phyloP scores from a whole-genome alignment of 371 early-diverging fungal genomes.

The Mucor ambiguus region DNA sequence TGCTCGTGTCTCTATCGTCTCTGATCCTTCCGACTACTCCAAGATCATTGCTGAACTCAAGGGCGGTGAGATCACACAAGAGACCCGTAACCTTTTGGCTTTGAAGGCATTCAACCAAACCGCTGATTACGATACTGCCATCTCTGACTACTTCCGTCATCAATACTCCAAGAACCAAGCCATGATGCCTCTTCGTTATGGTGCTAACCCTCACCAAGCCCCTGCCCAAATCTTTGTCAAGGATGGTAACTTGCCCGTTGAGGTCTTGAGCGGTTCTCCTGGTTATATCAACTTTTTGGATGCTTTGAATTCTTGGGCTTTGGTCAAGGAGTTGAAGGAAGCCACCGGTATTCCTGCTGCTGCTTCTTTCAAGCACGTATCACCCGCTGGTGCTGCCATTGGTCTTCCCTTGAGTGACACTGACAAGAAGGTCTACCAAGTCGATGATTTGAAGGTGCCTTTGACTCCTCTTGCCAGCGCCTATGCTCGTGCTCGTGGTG shows the following conservation, averaged over 20 bases:
- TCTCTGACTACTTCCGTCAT: slow-evolving; percentile 92
- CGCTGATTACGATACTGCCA: slow-evolving; percentile 94
- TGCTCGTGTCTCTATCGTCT: slow-evolving; percentile 89
- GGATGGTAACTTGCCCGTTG: slow-evolving; percentile 86
- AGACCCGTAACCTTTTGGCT: slow-evolving; percentile 67
- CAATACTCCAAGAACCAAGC: slow-evolving; percentile 74
- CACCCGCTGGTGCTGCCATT: slow-evolving; percentile 97
- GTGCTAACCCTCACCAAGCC: slow-evolving; percentile 98
- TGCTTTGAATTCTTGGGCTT: slow-evolving; percentile 95
- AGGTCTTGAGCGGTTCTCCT: slow-evolving; percentile 90
- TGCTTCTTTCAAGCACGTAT: slow-evolving; percentile 98
- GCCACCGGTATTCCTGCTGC: slow-evolving; percentile 73
- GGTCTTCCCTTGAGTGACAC: slow-evolving; percentile 79
- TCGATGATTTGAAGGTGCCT: slow-evolving; percentile 79
- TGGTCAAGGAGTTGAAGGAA: slow-evolving; percentile 87
- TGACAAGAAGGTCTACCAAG: slow-evolving; percentile 91
- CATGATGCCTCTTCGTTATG: slow-evolving; percentile 92
- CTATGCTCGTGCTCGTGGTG: slow-evolving; percentile 89
- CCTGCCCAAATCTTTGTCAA: slow-evolving; percentile 92
- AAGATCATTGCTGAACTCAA: slow-evolving; percentile 76
- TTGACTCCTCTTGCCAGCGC: slow-evolving; percentile 80
- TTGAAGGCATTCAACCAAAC: slow-evolving; percentile 94
- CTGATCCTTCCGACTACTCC: slow-evolving; percentile 91
- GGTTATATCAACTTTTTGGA: slow-evolving; percentile 98
- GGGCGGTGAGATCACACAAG: slow-evolving; percentile 48